phyloP scores from a whole-genome alignment of 225 moss, liverwort and hornwort genomes.

The Pleurozium schreberi region DNA sequence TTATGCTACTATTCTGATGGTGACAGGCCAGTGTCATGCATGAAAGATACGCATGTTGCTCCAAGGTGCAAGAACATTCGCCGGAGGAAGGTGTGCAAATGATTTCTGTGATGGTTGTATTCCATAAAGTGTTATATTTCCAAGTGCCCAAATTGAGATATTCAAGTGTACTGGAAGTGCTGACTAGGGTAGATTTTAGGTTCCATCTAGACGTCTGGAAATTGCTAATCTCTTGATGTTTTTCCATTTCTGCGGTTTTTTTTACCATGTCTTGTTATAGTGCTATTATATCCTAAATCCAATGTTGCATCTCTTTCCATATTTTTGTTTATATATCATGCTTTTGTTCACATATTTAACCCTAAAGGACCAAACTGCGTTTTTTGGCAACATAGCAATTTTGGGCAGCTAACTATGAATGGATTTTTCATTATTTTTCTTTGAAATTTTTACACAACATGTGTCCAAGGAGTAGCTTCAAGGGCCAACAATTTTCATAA shows the following conservation, averaged over 20 bases:
- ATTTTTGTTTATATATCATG: neutral
- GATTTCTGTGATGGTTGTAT: neutral
- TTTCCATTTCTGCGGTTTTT: too few species aligned
- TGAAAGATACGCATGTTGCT: constrained; percentile 68
- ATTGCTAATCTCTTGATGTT: neutral
- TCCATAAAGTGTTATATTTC: neutral
- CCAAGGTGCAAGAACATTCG: constrained; percentile 36
- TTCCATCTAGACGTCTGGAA: neutral
- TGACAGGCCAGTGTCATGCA: constrained; percentile 59
- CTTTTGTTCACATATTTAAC: neutral
- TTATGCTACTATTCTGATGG: neutral
- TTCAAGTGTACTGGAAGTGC: neutral
- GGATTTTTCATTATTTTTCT: too few species aligned
- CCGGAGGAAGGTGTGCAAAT: constrained; percentile 47
- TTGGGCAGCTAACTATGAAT: too few species aligned
- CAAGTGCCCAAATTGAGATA: neutral
- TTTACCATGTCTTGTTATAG: too few species aligned
- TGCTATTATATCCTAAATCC: neutral
- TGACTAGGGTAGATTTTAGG: neutral
- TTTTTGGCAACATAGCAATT: too few species aligned
- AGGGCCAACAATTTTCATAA: too few species aligned
- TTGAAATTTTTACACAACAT: too few species aligned
- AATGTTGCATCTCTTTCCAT: neutral
- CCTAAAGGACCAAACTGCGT: too few species aligned
- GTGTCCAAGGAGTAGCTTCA: too few species aligned